Conservation (phyloP, 371 early-diverging fungal species). For the Apophysomyces trapeziformis region DNA sequence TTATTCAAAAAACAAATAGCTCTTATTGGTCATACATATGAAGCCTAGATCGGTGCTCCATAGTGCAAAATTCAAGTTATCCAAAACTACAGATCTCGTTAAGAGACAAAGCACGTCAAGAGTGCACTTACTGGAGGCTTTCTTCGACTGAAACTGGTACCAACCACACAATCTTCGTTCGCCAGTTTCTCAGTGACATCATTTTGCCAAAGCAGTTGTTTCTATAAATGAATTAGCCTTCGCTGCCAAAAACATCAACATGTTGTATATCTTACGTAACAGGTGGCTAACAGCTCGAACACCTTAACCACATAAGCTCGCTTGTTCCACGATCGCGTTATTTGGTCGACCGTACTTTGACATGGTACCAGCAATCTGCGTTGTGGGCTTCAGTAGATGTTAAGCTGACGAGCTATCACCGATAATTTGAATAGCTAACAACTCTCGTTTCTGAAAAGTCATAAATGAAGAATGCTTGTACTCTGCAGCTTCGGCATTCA, state of each 20-base stretch:
- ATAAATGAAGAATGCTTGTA: slow-evolving; percentile 5
- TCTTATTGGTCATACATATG: neutral
- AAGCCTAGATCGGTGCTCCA: neutral
- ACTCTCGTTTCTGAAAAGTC: slow-evolving; percentile 10
- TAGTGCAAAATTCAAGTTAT: too few species aligned
- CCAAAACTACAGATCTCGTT: too few species aligned
- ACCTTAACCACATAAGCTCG: slow-evolving; percentile 14
- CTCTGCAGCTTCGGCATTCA: slow-evolving; percentile 11
- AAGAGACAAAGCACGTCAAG: neutral
- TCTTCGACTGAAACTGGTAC: too few species aligned
- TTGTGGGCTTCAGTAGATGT: neutral
- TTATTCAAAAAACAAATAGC: neutral
- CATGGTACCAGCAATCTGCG: slow-evolving; percentile 2
- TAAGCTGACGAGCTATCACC: slow-evolving; percentile 15
- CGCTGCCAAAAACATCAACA: neutral
- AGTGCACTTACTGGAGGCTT: neutral
- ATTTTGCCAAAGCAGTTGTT: too few species aligned
- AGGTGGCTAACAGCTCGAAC: slow-evolving; percentile 16
- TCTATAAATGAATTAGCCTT: slow-evolving; percentile 4
- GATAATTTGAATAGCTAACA: slow-evolving; percentile 14
- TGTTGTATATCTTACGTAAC: slow-evolving; percentile 10
- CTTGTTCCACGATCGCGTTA: slow-evolving; percentile 16
- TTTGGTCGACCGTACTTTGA: slow-evolving; percentile 11
- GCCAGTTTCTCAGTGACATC: too few species aligned
- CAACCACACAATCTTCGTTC: too few species aligned